Evolutionary conservation across 129 eudicot species (phyloP), one percentile per base, ranked within the genome.

Genomic region (Saposhnikovia divaricata): DNA sequence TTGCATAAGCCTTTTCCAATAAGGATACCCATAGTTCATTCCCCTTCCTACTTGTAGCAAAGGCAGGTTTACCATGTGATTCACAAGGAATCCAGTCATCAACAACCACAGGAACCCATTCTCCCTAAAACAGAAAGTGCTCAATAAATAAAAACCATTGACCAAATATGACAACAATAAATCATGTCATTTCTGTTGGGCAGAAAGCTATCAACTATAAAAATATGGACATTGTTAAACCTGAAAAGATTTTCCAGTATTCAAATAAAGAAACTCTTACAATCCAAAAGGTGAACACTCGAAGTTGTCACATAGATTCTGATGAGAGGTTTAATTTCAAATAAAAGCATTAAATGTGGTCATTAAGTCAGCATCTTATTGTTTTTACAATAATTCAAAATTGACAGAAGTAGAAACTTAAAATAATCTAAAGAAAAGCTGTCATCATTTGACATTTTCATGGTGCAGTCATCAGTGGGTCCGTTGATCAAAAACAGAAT

Each of bases 1-100:
- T 96, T 39, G 99, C 99, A 48, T 96, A 96, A 8, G 99, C 99
- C 79, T 96, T 96, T 77, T 96, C 99, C 55, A 96, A 84, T 76
- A 96, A 38, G 18, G 99, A 96, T 34, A 96, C 97, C 99, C 99
- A 96, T 40, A 96, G 73, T 71, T 96, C 99, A 53, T 90, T 92
- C 79, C 93, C 96, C 80, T 96, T 96, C 75, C 83, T 89, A 87
- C 99, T 96, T 27, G 99, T 96, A 43, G 99, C 99, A 83, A 96
- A 96, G 39, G 98, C 98, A 69, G 99, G 99, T 85, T 89, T 90
- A 59, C 98, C 98, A 10, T 95, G 97, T 18, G 97, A 89, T 85
- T 96, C 99, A 68, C 99, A 96, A 14, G 99, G 99, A 76, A 96
- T 91, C 99, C 99, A 96, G 85, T 96, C 98, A 80, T 96, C 99